Conservation (phyloP, 2,329 filamentous ascomycete genomes). For the Fusarium floridanum region DNA sequence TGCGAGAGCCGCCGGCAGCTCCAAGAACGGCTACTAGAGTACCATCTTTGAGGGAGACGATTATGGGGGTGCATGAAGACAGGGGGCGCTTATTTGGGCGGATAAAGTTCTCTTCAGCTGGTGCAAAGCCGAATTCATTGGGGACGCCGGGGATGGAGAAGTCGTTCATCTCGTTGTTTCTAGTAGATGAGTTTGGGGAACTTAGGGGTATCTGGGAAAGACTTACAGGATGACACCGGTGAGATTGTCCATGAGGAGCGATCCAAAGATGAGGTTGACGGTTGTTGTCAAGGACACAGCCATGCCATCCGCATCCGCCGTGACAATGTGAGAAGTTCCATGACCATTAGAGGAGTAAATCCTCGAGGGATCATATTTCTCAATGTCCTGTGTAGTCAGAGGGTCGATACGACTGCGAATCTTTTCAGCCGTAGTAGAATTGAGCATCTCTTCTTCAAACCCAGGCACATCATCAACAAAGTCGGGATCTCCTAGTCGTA, state of each 20-base stretch:
- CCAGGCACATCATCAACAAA: slow-evolving; percentile 73
- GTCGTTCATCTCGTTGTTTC: slow-evolving; percentile 78
- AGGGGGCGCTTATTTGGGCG: slow-evolving; percentile 84
- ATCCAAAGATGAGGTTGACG: slow-evolving; percentile 88
- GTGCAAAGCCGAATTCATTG: slow-evolving; percentile 89
- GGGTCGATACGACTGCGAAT: slow-evolving; percentile 80
- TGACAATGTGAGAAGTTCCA: slow-evolving; percentile 80
- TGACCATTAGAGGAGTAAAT: slow-evolving; percentile 77
- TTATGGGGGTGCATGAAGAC: slow-evolving; percentile 84
- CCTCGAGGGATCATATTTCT: slow-evolving; percentile 78
- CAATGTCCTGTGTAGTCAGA: slow-evolving; percentile 75
- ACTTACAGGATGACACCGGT: slow-evolving; percentile 81
- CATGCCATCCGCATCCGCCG: slow-evolving; percentile 79
- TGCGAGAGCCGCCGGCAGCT: slow-evolving; percentile 84
- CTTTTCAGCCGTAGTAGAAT: slow-evolving; percentile 66
- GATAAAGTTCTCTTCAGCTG: slow-evolving; percentile 85
- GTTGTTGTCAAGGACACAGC: slow-evolving; percentile 88
- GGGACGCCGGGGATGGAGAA: slow-evolving; percentile 84
- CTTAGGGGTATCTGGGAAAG: slow-evolving; percentile 55
- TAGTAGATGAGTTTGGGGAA: slow-evolving; percentile 16
- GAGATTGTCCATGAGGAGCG: slow-evolving; percentile 80
- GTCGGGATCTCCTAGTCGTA: slow-evolving; percentile 84
- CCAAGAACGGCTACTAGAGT: slow-evolving; percentile 78
- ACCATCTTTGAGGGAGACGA: slow-evolving; percentile 74
- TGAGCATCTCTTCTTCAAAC: slow-evolving; percentile 79